A percentile compares a stretch with the other conserved stretches of the same genome.
Conservation (phyloP, 495 filamentous ascomycete genomes). For the Filosporella fistucella region DNA sequence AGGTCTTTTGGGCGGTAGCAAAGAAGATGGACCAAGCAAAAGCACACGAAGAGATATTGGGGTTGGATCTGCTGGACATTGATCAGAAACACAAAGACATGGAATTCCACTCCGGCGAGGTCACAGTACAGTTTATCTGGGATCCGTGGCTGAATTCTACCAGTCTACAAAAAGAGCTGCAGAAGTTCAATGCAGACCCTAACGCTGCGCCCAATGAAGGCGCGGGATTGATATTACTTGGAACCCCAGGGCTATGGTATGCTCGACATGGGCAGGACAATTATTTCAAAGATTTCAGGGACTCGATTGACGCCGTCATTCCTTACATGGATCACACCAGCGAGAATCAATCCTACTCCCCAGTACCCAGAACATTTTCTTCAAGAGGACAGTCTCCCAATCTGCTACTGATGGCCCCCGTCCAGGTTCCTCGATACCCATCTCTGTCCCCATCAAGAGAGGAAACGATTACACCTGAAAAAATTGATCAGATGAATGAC, state of each 20-base stretch:
- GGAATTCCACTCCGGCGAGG: constrained; percentile 32
- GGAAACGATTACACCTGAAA: constrained; percentile 42
- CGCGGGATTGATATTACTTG: constrained; percentile 39
- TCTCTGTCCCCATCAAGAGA: constrained; percentile 39
- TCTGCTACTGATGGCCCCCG: constrained; percentile 45
- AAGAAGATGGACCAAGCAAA: constrained; percentile 39
- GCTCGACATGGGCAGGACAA: constrained; percentile 43
- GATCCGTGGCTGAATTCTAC: constrained; percentile 59
- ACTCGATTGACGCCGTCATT: constrained; percentile 37
- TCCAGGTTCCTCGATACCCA: constrained; percentile 48
- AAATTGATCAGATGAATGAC: constrained; percentile 50
- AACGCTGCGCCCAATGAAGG: constrained; percentile 9
- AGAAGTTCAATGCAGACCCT: constrained; percentile 20
- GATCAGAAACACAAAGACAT: constrained; percentile 41
- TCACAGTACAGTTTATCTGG: constrained; percentile 51
- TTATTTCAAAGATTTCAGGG: constrained; percentile 40
- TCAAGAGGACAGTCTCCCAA: constrained; percentile 19
- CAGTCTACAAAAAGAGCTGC: constrained; percentile 34
- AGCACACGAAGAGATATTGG: constrained; percentile 26
- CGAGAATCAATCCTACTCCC: background rate
- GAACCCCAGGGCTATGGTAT: constrained; percentile 52
- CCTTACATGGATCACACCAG: constrained; percentile 26
- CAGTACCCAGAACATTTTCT: background rate
- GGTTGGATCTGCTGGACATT: constrained; percentile 17
- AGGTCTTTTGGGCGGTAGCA: constrained; percentile 55